Evolutionary conservation across 2,329 filamentous ascomycete species (phyloP), one percentile per base, ranked within the genome.

Genomic region (Colletotrichum trifolii): DNA sequence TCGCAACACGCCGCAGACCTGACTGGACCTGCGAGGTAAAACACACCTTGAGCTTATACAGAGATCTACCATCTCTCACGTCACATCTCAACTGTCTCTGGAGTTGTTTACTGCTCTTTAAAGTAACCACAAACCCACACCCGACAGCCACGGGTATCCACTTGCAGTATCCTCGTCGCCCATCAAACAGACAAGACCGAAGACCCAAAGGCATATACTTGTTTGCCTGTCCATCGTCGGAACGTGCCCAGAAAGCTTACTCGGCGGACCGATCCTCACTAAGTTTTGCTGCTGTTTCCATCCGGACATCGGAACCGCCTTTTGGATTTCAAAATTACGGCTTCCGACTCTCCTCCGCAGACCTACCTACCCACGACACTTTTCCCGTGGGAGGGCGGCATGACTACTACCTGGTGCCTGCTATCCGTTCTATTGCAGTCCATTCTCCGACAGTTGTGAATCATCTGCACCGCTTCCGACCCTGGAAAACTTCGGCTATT

Each of bases 181-280:
- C 57, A 54, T 46, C 38, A 7, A 13, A 40, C 38, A 40, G 38
- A 40, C 38, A 13, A 40, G 38, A 40, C 39, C 13, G 9, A 13
- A 4, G 9, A 10, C 17, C 46, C 25, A 25, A 25, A 25, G 25
- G 25, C 25, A 25, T 25, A 40, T 17, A 15, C 47, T 53, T 50
- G 36, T 35, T 56, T 62, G 58, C 49, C 47, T 65, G 58, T 56
- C 62, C 47, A 46, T 62, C 46, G 36, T 56, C 52, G 58, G 62
- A 65, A 47, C 62, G 56, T 65, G 52, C 52, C 58, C 52, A 46
- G 17, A 65, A 65, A 61, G 50, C 58, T 61, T 64, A 43, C 57
- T 39, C 39, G 39, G 46, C 47, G 52, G 52, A 55, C 36, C 62
- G 58, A 62, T 52, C 58, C 58, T 61, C 62, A 65, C 58, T 65